A percentile compares a stretch with the other conserved stretches of the same genome.
phyloP scores from a whole-genome alignment of 164 flowering plant species.

The Stephania cephalantha region DNA sequence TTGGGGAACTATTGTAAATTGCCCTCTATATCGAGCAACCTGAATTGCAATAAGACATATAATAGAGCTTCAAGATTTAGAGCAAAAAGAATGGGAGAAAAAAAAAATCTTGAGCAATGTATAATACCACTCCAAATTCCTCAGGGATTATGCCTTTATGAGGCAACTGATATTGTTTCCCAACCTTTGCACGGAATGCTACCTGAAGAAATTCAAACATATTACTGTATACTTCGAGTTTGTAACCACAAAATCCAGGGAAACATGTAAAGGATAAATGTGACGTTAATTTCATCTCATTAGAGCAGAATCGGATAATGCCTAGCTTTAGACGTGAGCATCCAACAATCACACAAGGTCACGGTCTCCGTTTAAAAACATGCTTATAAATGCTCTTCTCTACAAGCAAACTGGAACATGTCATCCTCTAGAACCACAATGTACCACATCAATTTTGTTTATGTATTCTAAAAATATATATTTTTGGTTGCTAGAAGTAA shows the following conservation, averaged over 20 bases:
- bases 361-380: background rate
- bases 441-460: background rate
- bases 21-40: slow-evolving; percentile 74
- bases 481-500: background rate
- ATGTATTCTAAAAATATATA: background rate
- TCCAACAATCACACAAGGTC: background rate
- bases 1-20: background rate
- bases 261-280: background rate
- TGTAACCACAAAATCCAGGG: background rate
- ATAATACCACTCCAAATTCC: slow-evolving; percentile 92
- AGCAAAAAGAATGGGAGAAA: background rate
- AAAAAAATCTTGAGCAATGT: background rate
- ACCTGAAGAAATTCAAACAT: slow-evolving; percentile 44
- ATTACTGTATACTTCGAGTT: background rate
- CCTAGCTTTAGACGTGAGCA: background rate
- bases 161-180: slow-evolving; percentile 81
- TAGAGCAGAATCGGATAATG: background rate
- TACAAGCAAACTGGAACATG: background rate
- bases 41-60: slow-evolving; percentile 22
- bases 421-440: background rate
- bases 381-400: background rate
- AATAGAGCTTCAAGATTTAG: slow-evolving; percentile 8
- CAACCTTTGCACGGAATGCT: slow-evolving; percentile 95
- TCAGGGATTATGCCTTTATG: slow-evolving; percentile 93
- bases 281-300: background rate